Conservation (phyloP, 306 rosid genomes). For the Lathyrus sativus region DNA sequence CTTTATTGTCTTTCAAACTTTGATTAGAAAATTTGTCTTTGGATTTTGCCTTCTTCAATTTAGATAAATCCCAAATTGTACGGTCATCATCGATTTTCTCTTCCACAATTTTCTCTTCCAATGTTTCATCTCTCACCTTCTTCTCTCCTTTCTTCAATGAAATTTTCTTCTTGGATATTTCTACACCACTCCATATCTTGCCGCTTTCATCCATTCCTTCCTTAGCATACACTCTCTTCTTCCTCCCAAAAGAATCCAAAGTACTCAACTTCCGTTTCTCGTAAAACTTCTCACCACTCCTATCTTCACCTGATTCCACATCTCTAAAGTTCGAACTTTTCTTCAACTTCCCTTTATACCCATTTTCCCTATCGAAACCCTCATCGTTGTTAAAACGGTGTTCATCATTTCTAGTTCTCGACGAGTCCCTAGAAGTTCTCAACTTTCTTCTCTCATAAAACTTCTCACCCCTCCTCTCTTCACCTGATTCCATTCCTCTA, state of each 20-base stretch:
- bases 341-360: conserved; percentile 32
- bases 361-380: conserved; percentile 28
- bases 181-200: conserved; percentile 14
- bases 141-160: conserved; percentile 30
- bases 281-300: conserved; percentile 26
- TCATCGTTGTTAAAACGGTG: neutral
- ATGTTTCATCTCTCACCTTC: conserved; percentile 28
- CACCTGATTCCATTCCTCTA: conserved; percentile 12
- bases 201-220: conserved; percentile 33
- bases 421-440: conserved; percentile 24
- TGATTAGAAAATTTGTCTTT: conserved; percentile 40
- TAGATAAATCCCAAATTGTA: conserved; percentile 47
- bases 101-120: conserved; percentile 9
- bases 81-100: conserved; percentile 28
- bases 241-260: conserved; percentile 43
- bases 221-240: conserved; percentile 42
- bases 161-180: conserved; percentile 33
- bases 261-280: conserved; percentile 36
- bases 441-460: conserved; percentile 18
- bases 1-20: conserved; percentile 35
- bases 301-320: conserved; percentile 13
- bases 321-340: conserved; percentile 30
- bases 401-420: conserved; percentile 30
- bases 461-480: conserved; percentile 24
- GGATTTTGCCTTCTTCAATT: conserved; percentile 31